Base-by-base conservation (phyloP, 129 eudicot species). In the Lactuca sativa region DNA sequence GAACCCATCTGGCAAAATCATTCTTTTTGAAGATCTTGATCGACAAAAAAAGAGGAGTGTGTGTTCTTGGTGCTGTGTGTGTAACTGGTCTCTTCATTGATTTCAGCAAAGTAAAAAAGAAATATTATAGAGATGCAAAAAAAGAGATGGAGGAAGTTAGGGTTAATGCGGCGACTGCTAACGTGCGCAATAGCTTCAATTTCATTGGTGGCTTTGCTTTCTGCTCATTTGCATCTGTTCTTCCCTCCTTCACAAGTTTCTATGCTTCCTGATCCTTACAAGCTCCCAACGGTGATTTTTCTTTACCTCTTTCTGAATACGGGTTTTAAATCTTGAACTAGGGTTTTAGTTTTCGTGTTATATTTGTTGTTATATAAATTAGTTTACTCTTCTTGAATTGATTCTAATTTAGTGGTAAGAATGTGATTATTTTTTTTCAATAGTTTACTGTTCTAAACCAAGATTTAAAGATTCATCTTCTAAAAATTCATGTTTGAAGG, bases 141-240 rank as follows among this genome's bases (percentile, higher is more conserved):
- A 70, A 73, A 73, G 82, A 77, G 84, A 70, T 75, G 90, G 86
- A 71, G 73, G 74, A 85, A 81, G 59, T 71, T 91, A 76, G 83
- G 80, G 73, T 54, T 88, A 6, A 62, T 82, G 58, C 64, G 97
- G 82, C 84, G 85, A 75, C 25, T 88, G 82, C 86, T 91, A 80
- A 85, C 82, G 55, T 82, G 84, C 78, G 97, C 90, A 61, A 83
- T 88, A 49, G 79, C 88, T 36, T 34, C 67, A 4, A 88, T 91
- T 53, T 84, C 92, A 40, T 38, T 88, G 41, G 56, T 88, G 68
- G 90, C 95, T 55, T 64, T 91, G 56, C 54, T 91, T 47, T 85
- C 88, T 65, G 87, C 85, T 56, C 97, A 91, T 79, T 52, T 88
- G 62, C 95, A 64, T 33, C 30, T 80, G 10, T 76, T 78, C 43